Conservation (phyloP, 2,329 filamentous ascomycete genomes). For the Triangularia setosa region DNA sequence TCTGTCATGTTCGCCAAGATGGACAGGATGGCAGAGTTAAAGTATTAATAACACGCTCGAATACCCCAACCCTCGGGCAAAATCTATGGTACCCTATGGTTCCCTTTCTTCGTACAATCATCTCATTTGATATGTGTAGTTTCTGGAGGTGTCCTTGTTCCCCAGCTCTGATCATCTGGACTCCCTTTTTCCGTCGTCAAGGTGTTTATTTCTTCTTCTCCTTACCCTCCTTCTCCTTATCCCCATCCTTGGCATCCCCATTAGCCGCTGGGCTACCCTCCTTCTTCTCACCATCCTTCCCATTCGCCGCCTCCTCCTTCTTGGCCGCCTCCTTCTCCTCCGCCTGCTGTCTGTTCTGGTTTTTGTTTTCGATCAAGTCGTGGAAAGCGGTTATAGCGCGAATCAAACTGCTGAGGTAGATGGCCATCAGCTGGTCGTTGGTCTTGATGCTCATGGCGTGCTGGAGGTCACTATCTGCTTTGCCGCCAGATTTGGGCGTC, state of each 20-base stretch:
- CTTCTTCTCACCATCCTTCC: conserved; percentile 57
- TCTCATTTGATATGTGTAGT: conserved; percentile 2
- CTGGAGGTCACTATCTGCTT: conserved; percentile 79
- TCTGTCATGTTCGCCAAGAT: too few species aligned
- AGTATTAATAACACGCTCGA: conserved; percentile 25
- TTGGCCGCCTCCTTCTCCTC: conserved; percentile 88
- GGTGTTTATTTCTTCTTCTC: conserved; percentile 43
- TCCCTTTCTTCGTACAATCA: conserved; percentile 23
- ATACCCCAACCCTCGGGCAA: conserved; percentile 10
- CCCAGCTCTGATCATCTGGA: background rate
- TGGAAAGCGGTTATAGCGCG: conserved; percentile 98
- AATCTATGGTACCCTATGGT: conserved; percentile 20
- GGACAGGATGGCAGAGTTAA: background rate
- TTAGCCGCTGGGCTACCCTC: conserved; percentile 40
- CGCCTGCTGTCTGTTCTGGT: conserved; percentile 95
- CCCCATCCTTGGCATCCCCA: conserved; percentile 43
- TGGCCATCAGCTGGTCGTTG: conserved; percentile 97
- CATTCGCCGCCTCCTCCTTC: conserved; percentile 61
- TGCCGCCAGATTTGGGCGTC: conserved; percentile 63
- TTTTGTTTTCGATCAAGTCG: conserved; percentile 99
- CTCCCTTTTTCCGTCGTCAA: conserved; percentile 18
- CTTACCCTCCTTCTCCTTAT: conserved; percentile 41
- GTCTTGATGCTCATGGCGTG: conserved; percentile 98
- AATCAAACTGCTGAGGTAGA: conserved; percentile 95
- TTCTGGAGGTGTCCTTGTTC: background rate